phyloP scores from a whole-genome alignment of 1,139 yeast species.

The Yamadazyma sp. region DNA sequence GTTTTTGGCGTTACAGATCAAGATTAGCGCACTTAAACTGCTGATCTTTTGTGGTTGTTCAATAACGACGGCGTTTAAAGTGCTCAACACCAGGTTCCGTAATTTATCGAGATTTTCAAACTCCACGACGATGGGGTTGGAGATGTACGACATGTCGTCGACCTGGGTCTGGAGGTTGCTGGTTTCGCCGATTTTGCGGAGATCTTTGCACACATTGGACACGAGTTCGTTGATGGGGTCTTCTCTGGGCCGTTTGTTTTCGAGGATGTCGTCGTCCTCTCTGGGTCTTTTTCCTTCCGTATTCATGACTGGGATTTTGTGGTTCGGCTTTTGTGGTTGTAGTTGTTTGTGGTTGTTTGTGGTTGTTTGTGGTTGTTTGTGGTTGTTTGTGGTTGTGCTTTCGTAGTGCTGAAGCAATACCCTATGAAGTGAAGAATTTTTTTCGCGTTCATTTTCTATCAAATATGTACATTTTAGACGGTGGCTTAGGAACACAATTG shows the following conservation, averaged over 20 bases:
- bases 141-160: conserved; percentile 66
- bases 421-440: no score
- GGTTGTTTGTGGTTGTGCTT: neutral
- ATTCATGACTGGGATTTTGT: conserved; percentile 6
- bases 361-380: neutral
- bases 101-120: conserved; percentile 66
- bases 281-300: conserved; percentile 10
- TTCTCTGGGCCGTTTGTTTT: conserved; percentile 35
- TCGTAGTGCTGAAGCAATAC: no score
- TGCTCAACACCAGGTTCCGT: conserved; percentile 58
- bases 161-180: conserved; percentile 50
- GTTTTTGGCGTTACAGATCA: conserved; percentile 66
- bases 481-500: conserved; percentile 33
- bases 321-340: neutral
- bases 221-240: conserved; percentile 46
- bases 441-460: no score
- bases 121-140: conserved; percentile 66
- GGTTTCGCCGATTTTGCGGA: conserved; percentile 66
- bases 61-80: conserved; percentile 64
- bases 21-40: conserved; percentile 66
- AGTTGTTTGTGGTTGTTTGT: neutral
- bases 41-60: conserved; percentile 93
- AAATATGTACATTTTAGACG: conserved; percentile 26
- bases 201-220: conserved; percentile 51
- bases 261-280: conserved; percentile 12